Base-by-base conservation (phyloP, 2,329 filamentous ascomycete genomes). In the Sclerotinia sclerotiorum region DNA sequence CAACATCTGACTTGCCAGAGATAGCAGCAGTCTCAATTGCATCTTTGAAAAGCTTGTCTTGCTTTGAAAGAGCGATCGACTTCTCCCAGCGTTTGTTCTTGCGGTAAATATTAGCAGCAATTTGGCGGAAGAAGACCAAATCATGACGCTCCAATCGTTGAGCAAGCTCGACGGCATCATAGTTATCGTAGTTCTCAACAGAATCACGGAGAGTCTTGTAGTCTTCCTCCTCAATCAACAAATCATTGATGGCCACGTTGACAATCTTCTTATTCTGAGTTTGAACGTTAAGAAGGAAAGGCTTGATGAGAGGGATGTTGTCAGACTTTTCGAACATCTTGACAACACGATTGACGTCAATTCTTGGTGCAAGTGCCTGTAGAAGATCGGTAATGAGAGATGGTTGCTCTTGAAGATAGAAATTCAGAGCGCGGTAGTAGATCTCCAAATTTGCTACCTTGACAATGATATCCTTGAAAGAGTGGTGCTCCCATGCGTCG, bases 51-150 rank as follows among this genome's bases (percentile, higher is more conserved):
- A 99, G 85, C 87, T 97, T 98, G 84, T 99, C 95, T 80, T 99
- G 94, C 86, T 99, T 99, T 21, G 94, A 98, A 58, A 99, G 84
- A 46, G 93, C 88, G 80, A 99, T 99, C 5, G 94, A 97, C 84
- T 98, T 98, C 83, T 98, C 94, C 96, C 96, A 99, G 72, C 95
- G 88, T 90, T 98, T 98, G 85, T 97, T 98, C 87, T 98, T 99
- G 80, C 96, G 93, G 84, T 98, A 99, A 80, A 99, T 99, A 82
- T 86, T 97, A 73, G 96, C 93, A 5, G 95, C 95, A 77, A 99
- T 97, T 81, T 99, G 95, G 77, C 95, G 90, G 90, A 99, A 99
- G 86, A 99, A 99, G 72, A 99, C 94, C 61, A 99, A 84, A 68
- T 99, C 95, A 78, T 99, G 96, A 83, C 95, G 95, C 87, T 99